Evolutionary conservation across 1,139 yeast species (phyloP).

Genomic region (Lodderomyces orthopsilosis): DNA sequence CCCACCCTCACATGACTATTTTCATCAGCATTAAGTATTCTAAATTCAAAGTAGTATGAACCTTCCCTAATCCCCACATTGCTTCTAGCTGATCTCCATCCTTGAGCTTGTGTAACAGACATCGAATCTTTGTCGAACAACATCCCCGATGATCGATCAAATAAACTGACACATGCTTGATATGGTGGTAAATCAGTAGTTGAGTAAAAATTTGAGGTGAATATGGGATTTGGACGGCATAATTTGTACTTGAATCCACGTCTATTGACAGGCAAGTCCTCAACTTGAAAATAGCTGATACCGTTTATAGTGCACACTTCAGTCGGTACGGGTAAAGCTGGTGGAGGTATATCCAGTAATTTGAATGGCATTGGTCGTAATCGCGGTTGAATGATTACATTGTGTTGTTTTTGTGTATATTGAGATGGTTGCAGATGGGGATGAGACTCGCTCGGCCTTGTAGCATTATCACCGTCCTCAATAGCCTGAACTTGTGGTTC

Average conservation of each 20-base stretch:
- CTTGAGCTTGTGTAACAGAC: slow-evolving; percentile 55
- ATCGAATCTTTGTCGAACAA: slow-evolving; percentile 43
- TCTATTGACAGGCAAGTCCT: slow-evolving; percentile 77
- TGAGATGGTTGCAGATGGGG: slow-evolving; percentile 20
- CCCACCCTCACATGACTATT: slow-evolving; percentile 77
- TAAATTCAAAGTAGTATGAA: slow-evolving; percentile 72
- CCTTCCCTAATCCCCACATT: slow-evolving; percentile 82
- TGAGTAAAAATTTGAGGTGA: slow-evolving; percentile 62
- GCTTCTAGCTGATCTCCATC: slow-evolving; percentile 81
- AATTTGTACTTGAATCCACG: slow-evolving; percentile 81
- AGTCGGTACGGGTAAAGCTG: slow-evolving; percentile 12
- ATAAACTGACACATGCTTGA: slow-evolving; percentile 58
- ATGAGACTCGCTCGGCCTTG: slow-evolving; percentile 11
- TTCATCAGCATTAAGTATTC: slow-evolving; percentile 48
- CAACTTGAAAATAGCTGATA: slow-evolving; percentile 46
- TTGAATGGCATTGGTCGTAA: slow-evolving; percentile 46
- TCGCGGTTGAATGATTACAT: slow-evolving; percentile 41
- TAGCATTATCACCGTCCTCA: not conserved
- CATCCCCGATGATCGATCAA: slow-evolving; percentile 69
- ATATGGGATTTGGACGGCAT: slow-evolving; percentile 67
- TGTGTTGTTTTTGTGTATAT: slow-evolving; percentile 25
- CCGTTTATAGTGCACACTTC: slow-evolving; percentile 13
- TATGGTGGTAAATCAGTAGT: slow-evolving; percentile 76
- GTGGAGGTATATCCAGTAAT: slow-evolving; percentile 25
- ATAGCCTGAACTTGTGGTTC: slow-evolving; percentile 23